Conservation (phyloP, 2,329 filamentous ascomycete species). For the Neurospora sp. region DNA sequence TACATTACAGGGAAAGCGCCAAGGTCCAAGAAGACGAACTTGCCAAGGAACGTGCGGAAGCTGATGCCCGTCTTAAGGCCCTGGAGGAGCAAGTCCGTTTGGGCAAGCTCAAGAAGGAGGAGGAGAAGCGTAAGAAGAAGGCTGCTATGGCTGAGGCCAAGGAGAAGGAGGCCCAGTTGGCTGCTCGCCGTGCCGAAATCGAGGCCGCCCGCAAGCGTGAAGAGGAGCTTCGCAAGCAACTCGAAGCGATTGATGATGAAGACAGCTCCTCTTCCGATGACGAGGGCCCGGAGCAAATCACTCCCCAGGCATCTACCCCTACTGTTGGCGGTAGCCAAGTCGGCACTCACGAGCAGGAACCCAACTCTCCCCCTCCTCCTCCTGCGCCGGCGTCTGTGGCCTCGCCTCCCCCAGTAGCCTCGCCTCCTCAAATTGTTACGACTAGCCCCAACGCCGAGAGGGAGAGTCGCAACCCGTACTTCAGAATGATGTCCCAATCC, state of each 20-base stretch:
- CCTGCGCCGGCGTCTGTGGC: conserved; percentile 22
- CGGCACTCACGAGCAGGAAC: conserved; percentile 45
- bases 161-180: conserved; percentile 77
- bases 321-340: conserved; percentile 41
- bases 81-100: conserved; percentile 90
- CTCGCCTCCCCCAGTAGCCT: conserved; percentile 27
- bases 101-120: conserved; percentile 90
- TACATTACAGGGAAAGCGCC: conserved; percentile 53
- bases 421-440: conserved; percentile 41
- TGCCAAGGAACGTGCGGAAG: conserved; percentile 66
- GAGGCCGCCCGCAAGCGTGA: conserved; percentile 86
- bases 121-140: conserved; percentile 89
- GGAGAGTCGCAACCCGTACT: conserved; percentile 91
- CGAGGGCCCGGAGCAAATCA: conserved; percentile 63
- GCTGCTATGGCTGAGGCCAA: conserved; percentile 77
- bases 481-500: conserved; percentile 73
- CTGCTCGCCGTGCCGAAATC: conserved; percentile 79
- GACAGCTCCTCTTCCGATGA: conserved; percentile 73
- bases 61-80: conserved; percentile 72
- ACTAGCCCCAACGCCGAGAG: conserved; percentile 47
- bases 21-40: conserved; percentile 71
- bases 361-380: conserved; percentile 36
- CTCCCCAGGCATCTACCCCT: conserved; percentile 49
- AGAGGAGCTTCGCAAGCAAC: conserved; percentile 76
- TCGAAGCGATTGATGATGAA: conserved; percentile 65